phyloP scores from a whole-genome alignment of 75 land plant species.

The Picea glauca region DNA sequence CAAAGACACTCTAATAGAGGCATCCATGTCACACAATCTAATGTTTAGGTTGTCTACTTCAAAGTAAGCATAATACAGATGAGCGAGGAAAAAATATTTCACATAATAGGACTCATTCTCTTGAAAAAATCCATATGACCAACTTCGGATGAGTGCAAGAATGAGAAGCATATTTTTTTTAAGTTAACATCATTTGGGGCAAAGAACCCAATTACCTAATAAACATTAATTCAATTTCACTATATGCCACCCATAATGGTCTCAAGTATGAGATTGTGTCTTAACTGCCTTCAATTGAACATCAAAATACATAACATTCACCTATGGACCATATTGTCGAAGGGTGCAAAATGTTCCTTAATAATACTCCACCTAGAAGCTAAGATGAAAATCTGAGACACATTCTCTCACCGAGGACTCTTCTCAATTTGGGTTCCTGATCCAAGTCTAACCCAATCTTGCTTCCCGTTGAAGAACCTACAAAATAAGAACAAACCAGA shows the following conservation, averaged over 20 bases:
- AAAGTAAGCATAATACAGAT: neutral
- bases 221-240: neutral
- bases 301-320: neutral
- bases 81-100: neutral
- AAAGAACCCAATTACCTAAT: neutral
- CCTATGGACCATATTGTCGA: neutral
- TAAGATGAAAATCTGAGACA: neutral
- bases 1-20: neutral
- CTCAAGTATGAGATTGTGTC: neutral
- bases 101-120: neutral
- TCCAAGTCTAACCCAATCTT: conserved; percentile 2
- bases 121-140: neutral
- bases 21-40: neutral
- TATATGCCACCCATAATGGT: neutral
- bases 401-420: neutral
- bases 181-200: neutral
- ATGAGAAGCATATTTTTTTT: neutral
- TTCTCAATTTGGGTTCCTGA: neutral
- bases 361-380: neutral
- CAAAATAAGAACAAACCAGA: neutral
- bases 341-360: neutral
- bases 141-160: neutral
- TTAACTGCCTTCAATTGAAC: neutral
- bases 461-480: conserved; percentile 14
- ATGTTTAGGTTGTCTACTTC: conserved; percentile 2